These are phyloP conservation scores for Naganishia albida DNA, from an alignment of 1,284 basidiomycete species.

Conservation along the genomic window DNA sequence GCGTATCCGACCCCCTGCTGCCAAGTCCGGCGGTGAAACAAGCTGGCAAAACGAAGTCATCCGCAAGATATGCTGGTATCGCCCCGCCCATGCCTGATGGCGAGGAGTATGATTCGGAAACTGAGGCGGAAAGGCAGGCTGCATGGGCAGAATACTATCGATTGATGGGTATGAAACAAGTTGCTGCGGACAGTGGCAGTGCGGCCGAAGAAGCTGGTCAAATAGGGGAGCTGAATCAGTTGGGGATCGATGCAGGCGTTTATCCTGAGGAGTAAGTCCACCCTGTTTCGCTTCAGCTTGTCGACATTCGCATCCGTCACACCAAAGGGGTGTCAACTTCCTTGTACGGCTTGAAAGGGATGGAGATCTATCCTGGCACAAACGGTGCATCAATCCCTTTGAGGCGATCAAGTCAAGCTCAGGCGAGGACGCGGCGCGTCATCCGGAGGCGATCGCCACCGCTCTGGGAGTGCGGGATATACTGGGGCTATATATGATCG, in stretches of 20 bases:
- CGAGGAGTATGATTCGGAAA: conserved; percentile 30
- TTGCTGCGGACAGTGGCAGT: no score
- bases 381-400: conserved; percentile 5
- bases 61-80: neutral
- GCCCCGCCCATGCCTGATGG: conserved; percentile 29
- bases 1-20: neutral
- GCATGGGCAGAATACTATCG: conserved; percentile 30
- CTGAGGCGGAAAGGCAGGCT: conserved; percentile 30
- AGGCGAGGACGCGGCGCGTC: no score
- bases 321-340: conserved; percentile 11
- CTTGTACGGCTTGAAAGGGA: neutral
- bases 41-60: neutral
- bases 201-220: neutral
- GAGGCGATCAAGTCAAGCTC: neutral
- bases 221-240: no score
- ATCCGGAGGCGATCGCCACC: no score
- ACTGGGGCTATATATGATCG: no score
- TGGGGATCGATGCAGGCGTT: neutral
- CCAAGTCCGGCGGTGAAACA: neutral
- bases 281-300: neutral
- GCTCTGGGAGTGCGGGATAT: no score
- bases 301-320: no score
- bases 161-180: conserved; percentile 12
- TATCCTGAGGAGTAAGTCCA: conserved; percentile 3
- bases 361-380: neutral